Evolutionary conservation across 495 filamentous ascomycete species (phyloP).

Genomic region (Aspergillus conjunctus): DNA sequence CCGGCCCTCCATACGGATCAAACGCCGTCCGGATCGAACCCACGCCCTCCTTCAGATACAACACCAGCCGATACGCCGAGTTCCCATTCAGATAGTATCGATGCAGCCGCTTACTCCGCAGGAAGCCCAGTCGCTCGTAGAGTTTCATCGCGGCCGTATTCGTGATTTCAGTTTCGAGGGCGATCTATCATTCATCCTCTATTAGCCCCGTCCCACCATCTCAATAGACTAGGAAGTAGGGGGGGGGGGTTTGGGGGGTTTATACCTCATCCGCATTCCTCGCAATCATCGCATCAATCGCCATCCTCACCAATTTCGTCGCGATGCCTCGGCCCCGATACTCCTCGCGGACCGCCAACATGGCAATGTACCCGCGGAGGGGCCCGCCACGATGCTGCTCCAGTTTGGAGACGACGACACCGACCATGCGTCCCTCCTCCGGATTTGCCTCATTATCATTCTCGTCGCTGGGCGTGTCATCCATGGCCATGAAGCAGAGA

Average conservation of each 20-base stretch:
- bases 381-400: constrained; percentile 83
- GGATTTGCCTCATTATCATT: background rate
- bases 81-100: constrained; percentile 97
- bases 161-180: constrained; percentile 94
- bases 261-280: constrained; percentile 82
- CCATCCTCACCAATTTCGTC: constrained; percentile 82
- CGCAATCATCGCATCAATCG: constrained; percentile 88
- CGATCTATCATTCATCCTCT: constrained; percentile 55
- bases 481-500: constrained; percentile 87
- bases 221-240: background rate
- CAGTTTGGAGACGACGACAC: constrained; percentile 95
- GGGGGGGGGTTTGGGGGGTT: constrained; percentile 7
- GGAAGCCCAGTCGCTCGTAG: constrained; percentile 91
- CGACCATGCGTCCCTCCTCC: constrained; percentile 57
- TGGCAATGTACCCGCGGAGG: constrained; percentile 94
- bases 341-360: constrained; percentile 83
- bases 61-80: constrained; percentile 83
- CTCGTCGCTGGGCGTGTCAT: constrained; percentile 31
- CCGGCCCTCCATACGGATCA: constrained; percentile 40
- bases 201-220: too few relatives aligned
- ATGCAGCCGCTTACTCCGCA: constrained; percentile 90
- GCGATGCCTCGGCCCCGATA: constrained; percentile 88
- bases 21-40: constrained; percentile 42
- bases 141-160: constrained; percentile 91
- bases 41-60: constrained; percentile 73